phyloP scores from a whole-genome alignment of 495 filamentous ascomycete genomes.

The Annulohypoxylon maeteangense region DNA sequence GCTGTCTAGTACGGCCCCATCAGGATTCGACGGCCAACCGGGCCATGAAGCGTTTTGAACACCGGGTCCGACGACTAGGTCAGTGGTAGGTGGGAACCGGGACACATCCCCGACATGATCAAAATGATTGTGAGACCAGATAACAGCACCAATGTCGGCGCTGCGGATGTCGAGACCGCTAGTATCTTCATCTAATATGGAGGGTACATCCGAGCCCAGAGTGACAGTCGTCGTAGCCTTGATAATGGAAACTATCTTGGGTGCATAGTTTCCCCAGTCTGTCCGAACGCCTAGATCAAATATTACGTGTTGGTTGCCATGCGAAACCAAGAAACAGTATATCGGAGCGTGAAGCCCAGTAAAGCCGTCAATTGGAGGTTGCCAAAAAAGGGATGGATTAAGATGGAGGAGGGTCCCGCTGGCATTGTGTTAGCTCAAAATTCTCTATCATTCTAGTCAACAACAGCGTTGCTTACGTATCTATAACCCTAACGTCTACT shows the following conservation, averaged over 20 bases:
- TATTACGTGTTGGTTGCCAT: constrained; percentile 56
- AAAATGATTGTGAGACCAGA: constrained; percentile 64
- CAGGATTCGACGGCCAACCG: constrained; percentile 56
- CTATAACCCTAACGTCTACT: constrained; percentile 1
- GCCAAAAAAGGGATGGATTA: not conserved
- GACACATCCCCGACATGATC: constrained; percentile 65
- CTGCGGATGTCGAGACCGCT: not conserved
- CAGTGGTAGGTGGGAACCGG: constrained; percentile 59
- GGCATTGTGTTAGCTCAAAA: not conserved
- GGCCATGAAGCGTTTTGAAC: constrained; percentile 58
- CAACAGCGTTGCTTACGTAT: not conserved
- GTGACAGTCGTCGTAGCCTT: constrained; percentile 37
- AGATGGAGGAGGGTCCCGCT: not conserved
- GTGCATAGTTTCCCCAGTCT: constrained; percentile 59
- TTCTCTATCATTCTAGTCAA: not conserved
- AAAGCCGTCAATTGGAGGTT: constrained; percentile 4
- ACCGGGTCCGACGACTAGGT: constrained; percentile 65
- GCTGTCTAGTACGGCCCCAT: constrained; percentile 52
- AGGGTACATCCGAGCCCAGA: constrained; percentile 52
- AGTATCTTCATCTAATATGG: constrained; percentile 13
- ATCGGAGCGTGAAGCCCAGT: constrained; percentile 40
- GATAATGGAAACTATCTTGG: constrained; percentile 30
- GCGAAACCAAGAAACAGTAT: constrained; percentile 64
- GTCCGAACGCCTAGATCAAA: constrained; percentile 67
- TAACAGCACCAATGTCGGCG: constrained; percentile 55